phyloP scores from a whole-genome alignment of 2,329 filamentous ascomycete species.

The Beauveria sp. region DNA sequence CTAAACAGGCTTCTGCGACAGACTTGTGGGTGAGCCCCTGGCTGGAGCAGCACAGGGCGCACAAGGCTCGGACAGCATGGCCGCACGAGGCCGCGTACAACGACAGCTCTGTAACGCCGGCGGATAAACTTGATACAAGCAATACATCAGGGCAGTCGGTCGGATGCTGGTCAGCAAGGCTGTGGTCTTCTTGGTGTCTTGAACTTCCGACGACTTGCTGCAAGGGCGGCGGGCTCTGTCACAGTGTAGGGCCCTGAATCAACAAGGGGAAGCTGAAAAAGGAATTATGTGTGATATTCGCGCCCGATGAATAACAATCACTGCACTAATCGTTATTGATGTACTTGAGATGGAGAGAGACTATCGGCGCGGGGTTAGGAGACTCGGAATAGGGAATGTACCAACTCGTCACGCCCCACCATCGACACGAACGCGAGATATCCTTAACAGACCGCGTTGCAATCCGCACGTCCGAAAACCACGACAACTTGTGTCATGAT shows the following conservation, averaged over 20 bases:
- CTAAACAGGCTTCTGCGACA: slow-evolving; percentile 1
- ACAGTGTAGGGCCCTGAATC: background rate
- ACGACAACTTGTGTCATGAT: background rate
- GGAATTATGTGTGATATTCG: background rate
- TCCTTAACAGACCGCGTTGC: background rate
- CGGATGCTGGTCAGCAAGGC: background rate
- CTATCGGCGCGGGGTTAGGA: background rate
- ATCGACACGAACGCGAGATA: background rate
- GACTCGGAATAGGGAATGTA: background rate
- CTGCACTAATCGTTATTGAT: background rate
- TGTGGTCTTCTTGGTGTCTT: background rate
- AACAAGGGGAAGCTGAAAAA: background rate
- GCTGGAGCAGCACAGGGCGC: background rate
- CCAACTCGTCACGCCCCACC: background rate
- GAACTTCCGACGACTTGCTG: background rate
- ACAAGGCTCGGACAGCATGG: background rate
- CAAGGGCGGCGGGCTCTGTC: background rate
- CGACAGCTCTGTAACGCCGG: background rate
- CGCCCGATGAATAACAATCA: background rate
- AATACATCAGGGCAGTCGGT: background rate
- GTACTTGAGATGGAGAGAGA: background rate
- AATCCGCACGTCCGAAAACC: background rate
- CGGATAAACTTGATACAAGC: slow-evolving; percentile 2
- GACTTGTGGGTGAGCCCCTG: background rate
- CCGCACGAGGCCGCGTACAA: background rate